Evolutionary conservation across 495 filamentous ascomycete genomes (phyloP), one percentile per base, ranked within the genome.

Genomic region (Talaromyces thailandensis): DNA sequence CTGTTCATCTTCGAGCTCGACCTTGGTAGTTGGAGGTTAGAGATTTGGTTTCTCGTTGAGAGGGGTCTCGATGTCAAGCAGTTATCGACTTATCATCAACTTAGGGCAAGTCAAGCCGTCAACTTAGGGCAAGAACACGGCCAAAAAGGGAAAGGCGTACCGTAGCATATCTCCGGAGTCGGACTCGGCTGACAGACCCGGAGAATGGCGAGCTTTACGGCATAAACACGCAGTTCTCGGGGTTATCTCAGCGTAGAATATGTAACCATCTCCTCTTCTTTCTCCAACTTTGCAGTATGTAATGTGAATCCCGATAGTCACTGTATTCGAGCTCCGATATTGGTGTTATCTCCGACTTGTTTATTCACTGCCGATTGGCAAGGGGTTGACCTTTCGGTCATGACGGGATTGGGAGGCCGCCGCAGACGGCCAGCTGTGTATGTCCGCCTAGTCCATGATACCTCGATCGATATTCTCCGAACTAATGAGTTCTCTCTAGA

Each of bases 361-460:
- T 43, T 18, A 16, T 6, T 6, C 6, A 23, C 32, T 24, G 32
- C 43, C 58, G 24, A 11, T 12, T 61, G n/a, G 6, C 25, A 18
- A 45, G 48, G 9, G 58, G 11, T 23, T n/a, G n/a, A 18, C 4
- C 31, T 21, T 45, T 21, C 51, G 29, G 63, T 32, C 60, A 75
- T 75, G 72, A 53, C 64, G 60, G 74, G 72, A 16, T 67, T 71
- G 59, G 72, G 73, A 66, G 73, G 75, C 58, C 77, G 76, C 61
- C 78, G 79, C 18, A 73, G 80, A 70, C 67, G 79, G 37, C 79
- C 78, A 40, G 66, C 78, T 43, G 68, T 81, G 80, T 82, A 73
- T 55, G 72, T 69, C 24, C 18, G 26, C n/a, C n/a, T 29, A 28
- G n/a, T 48, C 43, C 14, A 48, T 45, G 40, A 45, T 45, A 18